Conservation (phyloP, 306 rosid genomes). For the Fragaria vesca region DNA sequence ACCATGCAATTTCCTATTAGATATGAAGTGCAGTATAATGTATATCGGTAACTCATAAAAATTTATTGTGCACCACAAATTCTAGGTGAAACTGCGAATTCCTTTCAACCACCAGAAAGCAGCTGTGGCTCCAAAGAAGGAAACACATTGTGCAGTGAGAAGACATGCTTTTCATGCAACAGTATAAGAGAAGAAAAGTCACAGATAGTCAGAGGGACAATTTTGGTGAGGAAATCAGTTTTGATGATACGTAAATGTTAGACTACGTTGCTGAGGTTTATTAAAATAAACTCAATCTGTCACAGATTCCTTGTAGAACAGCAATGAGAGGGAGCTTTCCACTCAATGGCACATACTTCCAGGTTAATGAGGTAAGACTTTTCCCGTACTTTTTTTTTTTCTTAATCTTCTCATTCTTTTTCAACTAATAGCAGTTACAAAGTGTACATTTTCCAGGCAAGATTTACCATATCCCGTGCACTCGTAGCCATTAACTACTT, state of each 20-base stretch:
- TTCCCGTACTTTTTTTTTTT: neutral
- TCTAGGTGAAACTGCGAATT: slow-evolving; percentile 77
- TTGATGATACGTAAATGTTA: neutral
- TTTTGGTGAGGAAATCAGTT: slow-evolving; percentile 53
- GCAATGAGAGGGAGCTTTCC: slow-evolving; percentile 95
- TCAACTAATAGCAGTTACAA: neutral
- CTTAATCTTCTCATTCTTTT: neutral
- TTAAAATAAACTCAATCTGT: slow-evolving; percentile 22
- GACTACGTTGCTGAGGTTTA: slow-evolving; percentile 15
- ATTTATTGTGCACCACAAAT: slow-evolving; percentile 15
- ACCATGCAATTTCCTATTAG: slow-evolving; percentile 1
- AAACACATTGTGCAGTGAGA: slow-evolving; percentile 51
- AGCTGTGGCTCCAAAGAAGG: slow-evolving; percentile 58
- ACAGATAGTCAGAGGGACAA: slow-evolving; percentile 79
- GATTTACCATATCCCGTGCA: neutral
- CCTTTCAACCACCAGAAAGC: slow-evolving; percentile 60
- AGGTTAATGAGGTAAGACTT: slow-evolving; percentile 76
- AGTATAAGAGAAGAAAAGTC: slow-evolving; percentile 69
- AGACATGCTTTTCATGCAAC: slow-evolving; percentile 70
- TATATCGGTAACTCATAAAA: slow-evolving; percentile 19
- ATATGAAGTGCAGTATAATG: slow-evolving; percentile 12
- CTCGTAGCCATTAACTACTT: slow-evolving; percentile 14
- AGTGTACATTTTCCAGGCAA: neutral
- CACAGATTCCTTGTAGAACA: slow-evolving; percentile 85
- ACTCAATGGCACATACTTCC: slow-evolving; percentile 90